Base-by-base conservation (phyloP, 495 filamentous ascomycete genomes). In the Neurospora sublineolata region DNA sequence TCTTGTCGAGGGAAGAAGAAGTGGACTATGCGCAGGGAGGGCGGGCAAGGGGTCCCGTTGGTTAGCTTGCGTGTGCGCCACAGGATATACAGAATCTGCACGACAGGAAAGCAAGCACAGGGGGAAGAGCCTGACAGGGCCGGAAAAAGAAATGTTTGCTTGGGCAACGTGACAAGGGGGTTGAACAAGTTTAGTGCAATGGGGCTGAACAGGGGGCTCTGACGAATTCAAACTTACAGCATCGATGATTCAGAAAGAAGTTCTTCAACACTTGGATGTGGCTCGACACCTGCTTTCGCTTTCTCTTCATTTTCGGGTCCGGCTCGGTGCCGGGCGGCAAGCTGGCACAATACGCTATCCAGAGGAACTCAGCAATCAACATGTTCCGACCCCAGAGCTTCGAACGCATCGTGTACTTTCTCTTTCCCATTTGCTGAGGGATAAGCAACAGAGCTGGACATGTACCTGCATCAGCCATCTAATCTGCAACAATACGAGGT, bases 221-320 rank as follows among this genome's bases (percentile, higher is more conserved):
- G 27, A 64, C 18, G 41, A 33, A 33, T 33, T 67, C 40, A 33
- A 16, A 80, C 76, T 78, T 75, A 80, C 75, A 77, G 46, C 76
- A 78, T 67, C 70, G 46, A 42, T 76, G 67, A 75, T 83, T 79
- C 71, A 87, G 84, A 82, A 72, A 84, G 76, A 94, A 92, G 14
- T 88, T 88, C 82, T 96, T 97, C 60, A 99, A 81, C n/a, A 97
- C 94, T 83, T 99, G 95, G 72, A 98, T 92, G 79, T 99, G 95
- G 75, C 94, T 97, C 0, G 94, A 97, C 10, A 99, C 92, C 79
- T 97, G 92, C 80, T 99, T 99, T 69, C 95, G 85, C 44, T 79
- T 84, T 71, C 93, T 87, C 39, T 78, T 76, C 75, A 77, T 42
- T 1, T 44, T 71, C 18, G 68, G 58, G 70, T 82, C 80, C 4